Conservation (phyloP, 768 basidiomycete species). For the Tephrocybe sp. region DNA sequence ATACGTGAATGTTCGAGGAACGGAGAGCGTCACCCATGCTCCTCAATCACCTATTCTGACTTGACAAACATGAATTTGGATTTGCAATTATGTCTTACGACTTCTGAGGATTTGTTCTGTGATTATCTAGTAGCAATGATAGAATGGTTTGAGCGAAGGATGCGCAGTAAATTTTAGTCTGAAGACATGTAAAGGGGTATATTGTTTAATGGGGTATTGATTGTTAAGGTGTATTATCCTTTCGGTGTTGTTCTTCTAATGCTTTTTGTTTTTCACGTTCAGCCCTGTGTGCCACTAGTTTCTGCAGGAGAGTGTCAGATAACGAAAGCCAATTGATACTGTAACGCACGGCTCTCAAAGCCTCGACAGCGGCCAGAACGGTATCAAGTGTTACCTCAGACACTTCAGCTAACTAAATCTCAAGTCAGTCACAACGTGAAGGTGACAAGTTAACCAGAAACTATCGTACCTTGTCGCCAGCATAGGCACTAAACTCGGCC, state of each 20-base stretch:
- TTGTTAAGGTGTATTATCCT: slow-evolving; percentile 21
- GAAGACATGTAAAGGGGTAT: too few species aligned
- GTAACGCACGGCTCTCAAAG: slow-evolving; percentile 54
- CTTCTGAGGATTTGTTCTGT: background rate
- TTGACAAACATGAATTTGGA: background rate
- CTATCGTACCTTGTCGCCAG: slow-evolving; percentile 44
- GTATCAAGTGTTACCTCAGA: slow-evolving; percentile 68
- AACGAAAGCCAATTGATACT: slow-evolving; percentile 20
- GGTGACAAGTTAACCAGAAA: background rate
- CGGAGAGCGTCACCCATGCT: background rate
- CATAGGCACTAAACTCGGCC: slow-evolving; percentile 42
- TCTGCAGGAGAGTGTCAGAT: slow-evolving; percentile 31
- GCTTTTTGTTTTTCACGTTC: slow-evolving; percentile 42
- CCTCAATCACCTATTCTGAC: background rate
- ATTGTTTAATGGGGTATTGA: too few species aligned
- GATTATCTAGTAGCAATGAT: background rate
- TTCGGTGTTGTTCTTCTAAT: slow-evolving; percentile 20
- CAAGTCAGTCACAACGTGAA: too few species aligned
- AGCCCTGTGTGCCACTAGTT: slow-evolving; percentile 49
- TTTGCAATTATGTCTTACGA: background rate
- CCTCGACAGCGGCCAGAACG: slow-evolving; percentile 52
- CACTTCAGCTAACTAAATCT: slow-evolving; percentile 54
- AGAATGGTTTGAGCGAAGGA: background rate
- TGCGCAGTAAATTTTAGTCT: too few species aligned
- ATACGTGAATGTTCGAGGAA: slow-evolving; percentile 20